Evolutionary conservation across 2,329 filamentous ascomycete genomes (phyloP).

Genomic region (Xylariaceae sp.): DNA sequence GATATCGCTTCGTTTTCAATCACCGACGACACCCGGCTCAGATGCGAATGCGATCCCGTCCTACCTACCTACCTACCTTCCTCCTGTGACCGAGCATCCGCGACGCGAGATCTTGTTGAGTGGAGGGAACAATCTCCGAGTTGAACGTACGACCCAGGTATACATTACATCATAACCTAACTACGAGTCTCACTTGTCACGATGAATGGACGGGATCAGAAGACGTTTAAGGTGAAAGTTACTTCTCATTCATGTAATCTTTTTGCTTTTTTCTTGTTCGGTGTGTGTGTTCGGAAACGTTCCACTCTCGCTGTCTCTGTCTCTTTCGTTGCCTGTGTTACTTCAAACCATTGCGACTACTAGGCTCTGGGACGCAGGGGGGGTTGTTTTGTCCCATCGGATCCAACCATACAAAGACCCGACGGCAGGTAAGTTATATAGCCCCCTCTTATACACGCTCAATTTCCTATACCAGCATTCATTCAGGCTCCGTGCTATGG

Average conservation of each 20-base stretch:
- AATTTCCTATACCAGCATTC: slow-evolving; percentile 10
- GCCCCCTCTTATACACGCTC: slow-evolving; percentile 19
- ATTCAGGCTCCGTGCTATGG: slow-evolving; percentile 1
- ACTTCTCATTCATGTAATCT: slow-evolving; percentile 16
- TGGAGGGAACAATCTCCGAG: no score
- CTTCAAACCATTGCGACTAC: background rate
- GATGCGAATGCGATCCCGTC: no score
- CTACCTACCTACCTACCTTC: no score
- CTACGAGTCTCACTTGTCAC: no score
- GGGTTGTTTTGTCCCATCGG: background rate
- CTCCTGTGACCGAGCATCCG: background rate
- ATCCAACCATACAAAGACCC: slow-evolving; percentile 10
- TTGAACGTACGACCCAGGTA: background rate
- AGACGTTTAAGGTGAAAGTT: slow-evolving; percentile 5
- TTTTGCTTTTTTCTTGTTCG: slow-evolving; percentile 4
- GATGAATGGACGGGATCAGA: background rate
- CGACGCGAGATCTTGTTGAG: background rate
- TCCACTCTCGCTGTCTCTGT: background rate
- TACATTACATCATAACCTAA: background rate
- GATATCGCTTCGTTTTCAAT: no score
- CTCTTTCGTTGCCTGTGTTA: background rate
- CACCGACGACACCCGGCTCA: no score
- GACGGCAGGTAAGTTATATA: slow-evolving; percentile 4
- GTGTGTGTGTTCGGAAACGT: no score
- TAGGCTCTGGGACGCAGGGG: background rate